Evolutionary conservation across 352 stramenopile genomes (phyloP).

Genomic region (Phytophthora agathidicida): DNA sequence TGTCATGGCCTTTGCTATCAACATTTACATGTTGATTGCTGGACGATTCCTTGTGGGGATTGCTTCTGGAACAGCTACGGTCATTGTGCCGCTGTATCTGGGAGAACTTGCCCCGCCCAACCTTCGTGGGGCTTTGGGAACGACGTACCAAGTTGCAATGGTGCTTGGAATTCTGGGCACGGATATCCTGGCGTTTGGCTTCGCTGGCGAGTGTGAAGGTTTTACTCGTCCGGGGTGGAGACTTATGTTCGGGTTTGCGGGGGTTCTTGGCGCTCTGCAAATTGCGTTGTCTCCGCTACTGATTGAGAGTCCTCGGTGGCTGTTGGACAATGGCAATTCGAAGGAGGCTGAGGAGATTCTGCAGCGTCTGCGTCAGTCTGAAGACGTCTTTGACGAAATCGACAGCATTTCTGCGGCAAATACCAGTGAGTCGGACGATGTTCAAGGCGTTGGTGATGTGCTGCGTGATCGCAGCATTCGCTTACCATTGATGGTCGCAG

Average conservation of each 20-base stretch:
- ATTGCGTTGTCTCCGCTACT: conserved; percentile 54
- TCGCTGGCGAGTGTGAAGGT: conserved; percentile 53
- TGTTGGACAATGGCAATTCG: conserved; percentile 60
- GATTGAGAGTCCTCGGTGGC: conserved; percentile 72
- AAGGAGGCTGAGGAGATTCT: conserved; percentile 63
- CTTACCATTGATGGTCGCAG: conserved; percentile 60
- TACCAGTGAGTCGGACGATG: conserved; percentile 58
- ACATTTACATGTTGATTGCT: conserved; percentile 75
- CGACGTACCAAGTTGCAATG: conserved; percentile 73
- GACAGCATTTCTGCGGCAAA: conserved; percentile 71
- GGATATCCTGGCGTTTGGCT: conserved; percentile 60
- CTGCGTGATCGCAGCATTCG: conserved; percentile 58
- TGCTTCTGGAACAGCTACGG: conserved; percentile 64
- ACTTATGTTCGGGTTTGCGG: conserved; percentile 70
- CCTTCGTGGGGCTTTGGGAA: conserved; percentile 64
- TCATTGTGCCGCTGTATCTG: conserved; percentile 75
- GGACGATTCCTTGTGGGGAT: conserved; percentile 75
- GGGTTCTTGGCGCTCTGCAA: conserved; percentile 57
- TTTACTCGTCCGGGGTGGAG: conserved; percentile 61
- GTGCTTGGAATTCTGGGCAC: conserved; percentile 60
- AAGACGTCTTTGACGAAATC: conserved; percentile 72
- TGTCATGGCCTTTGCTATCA: conserved; percentile 59
- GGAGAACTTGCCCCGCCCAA: conserved; percentile 73
- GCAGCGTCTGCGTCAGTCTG: conserved; percentile 50
- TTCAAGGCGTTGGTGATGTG: conserved; percentile 57